Evolutionary conservation across 768 basidiomycete genomes (phyloP).

Genomic region (Suillus americanus): DNA sequence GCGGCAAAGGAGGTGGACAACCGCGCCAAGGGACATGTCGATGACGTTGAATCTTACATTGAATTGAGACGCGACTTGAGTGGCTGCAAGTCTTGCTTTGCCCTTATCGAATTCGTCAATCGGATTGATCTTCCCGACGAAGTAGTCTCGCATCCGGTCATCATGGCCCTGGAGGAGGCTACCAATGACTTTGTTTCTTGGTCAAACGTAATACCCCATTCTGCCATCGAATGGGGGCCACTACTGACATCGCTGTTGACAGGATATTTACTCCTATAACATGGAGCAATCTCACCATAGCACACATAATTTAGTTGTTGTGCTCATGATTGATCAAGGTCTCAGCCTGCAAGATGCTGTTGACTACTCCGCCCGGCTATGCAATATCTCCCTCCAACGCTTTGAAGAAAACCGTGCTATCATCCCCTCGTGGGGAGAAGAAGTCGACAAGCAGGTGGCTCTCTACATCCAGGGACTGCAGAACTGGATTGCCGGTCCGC

Average conservation of each 20-base stretch:
- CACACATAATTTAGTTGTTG: conserved; percentile 69
- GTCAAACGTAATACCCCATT: conserved; percentile 37
- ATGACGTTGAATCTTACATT: conserved; percentile 54
- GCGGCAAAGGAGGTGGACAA: conserved; percentile 44
- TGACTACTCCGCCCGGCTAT: conserved; percentile 63
- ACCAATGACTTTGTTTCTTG: conserved; percentile 54
- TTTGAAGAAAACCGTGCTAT: conserved; percentile 32
- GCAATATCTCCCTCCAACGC: conserved; percentile 51
- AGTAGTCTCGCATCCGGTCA: conserved; percentile 49
- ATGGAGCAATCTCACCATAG: conserved; percentile 69
- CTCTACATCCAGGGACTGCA: conserved; percentile 61
- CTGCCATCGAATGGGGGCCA: conserved; percentile 3
- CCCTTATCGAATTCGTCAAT: conserved; percentile 53
- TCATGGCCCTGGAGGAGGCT: conserved; percentile 44
- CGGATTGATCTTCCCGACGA: conserved; percentile 52
- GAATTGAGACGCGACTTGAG: conserved; percentile 52
- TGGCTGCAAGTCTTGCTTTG: conserved; percentile 51
- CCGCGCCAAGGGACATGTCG: conserved; percentile 34
- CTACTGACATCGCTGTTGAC: background rate
- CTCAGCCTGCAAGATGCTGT: conserved; percentile 61
- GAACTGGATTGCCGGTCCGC: conserved; percentile 70
- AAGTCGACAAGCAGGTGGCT: conserved; percentile 56
- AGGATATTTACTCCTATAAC: conserved; percentile 80
- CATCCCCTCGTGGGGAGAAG: conserved; percentile 51
- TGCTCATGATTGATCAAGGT: conserved; percentile 62